Percentiles rank a stretch among this genome's conserved stretches.
Evolutionary conservation across 2,329 filamentous ascomycete genomes (phyloP).

Genomic region (Xylariaceae sp.): DNA sequence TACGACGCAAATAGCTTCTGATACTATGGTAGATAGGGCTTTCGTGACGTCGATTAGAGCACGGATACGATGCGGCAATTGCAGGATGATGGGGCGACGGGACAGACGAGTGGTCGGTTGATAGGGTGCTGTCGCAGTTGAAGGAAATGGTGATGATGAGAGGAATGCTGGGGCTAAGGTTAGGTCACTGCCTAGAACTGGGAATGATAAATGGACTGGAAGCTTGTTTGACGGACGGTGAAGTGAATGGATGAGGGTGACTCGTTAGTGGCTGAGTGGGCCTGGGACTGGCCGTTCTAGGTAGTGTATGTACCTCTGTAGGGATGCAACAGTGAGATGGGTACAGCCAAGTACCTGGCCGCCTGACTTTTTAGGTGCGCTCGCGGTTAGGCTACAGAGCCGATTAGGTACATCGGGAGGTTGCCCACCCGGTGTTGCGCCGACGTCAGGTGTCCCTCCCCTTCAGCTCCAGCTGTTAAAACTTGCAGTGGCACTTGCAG

Average conservation of each 20-base stretch:
- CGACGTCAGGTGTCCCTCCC: neutral
- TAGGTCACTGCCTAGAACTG: constrained; percentile 19
- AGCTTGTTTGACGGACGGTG: constrained; percentile 14
- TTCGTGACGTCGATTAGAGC: constrained; percentile 9
- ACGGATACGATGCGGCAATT: neutral
- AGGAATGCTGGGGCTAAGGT: constrained; percentile 8
- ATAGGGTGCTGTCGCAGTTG: constrained; percentile 10
- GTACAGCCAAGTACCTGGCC: no score
- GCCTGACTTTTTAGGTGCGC: no score
- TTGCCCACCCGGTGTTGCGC: neutral
- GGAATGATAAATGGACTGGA: constrained; percentile 18
- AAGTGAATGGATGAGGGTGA: constrained; percentile 10
- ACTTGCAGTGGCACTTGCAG: no score
- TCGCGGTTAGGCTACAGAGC: neutral
- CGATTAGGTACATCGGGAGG: neutral
- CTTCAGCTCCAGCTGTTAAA: no score
- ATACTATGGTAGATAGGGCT: constrained; percentile 23
- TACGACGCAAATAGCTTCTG: constrained; percentile 25
- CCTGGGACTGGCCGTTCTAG: neutral
- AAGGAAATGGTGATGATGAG: constrained; percentile 13
- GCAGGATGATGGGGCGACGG: constrained; percentile 3
- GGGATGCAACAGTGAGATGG: neutral
- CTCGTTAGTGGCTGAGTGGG: constrained; percentile 16
- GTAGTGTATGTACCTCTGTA: neutral
- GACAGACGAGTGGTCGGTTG: neutral